Conservation (phyloP, 805 yeast genomes). For the Grigorovia humatica region DNA sequence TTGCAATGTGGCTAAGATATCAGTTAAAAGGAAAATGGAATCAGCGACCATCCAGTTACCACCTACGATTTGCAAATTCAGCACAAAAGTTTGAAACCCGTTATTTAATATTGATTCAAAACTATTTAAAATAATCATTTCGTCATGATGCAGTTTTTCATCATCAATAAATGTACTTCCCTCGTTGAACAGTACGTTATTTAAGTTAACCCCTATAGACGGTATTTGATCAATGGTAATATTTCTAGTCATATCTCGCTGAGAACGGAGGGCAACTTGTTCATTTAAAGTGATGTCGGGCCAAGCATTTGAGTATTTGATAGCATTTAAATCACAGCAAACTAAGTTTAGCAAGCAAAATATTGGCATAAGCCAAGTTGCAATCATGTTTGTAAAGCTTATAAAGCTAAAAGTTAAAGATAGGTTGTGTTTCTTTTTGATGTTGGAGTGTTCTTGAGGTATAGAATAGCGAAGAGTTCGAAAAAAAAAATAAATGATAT, state of each 20-base stretch:
- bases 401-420: not conserved
- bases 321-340: not conserved
- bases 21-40: conserved; percentile 10
- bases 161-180: conserved; percentile 18
- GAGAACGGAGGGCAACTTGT: conserved; percentile 33
- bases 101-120: conserved; percentile 29
- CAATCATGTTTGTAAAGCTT: not conserved
- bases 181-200: conserved; percentile 22
- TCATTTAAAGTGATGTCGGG: conserved; percentile 24
- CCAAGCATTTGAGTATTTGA: conserved; percentile 17
- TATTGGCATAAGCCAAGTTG: not conserved
- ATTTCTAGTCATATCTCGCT: conserved; percentile 37
- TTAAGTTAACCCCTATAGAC: conserved; percentile 32
- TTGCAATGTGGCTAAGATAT: conserved; percentile 24
- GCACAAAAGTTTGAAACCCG: conserved; percentile 38
- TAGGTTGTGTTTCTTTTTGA: not conserved
- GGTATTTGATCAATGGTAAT: conserved; percentile 32
- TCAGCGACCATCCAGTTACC: conserved; percentile 21
- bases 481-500: too few relatives aligned
- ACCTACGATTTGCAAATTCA: conserved; percentile 51
- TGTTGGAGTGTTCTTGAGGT: too few relatives aligned
- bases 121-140: not conserved
- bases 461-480: too few relatives aligned
- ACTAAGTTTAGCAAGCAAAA: not conserved
- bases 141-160: not conserved